Conservation (phyloP, 805 yeast species). For the Starmerella sp. region DNA sequence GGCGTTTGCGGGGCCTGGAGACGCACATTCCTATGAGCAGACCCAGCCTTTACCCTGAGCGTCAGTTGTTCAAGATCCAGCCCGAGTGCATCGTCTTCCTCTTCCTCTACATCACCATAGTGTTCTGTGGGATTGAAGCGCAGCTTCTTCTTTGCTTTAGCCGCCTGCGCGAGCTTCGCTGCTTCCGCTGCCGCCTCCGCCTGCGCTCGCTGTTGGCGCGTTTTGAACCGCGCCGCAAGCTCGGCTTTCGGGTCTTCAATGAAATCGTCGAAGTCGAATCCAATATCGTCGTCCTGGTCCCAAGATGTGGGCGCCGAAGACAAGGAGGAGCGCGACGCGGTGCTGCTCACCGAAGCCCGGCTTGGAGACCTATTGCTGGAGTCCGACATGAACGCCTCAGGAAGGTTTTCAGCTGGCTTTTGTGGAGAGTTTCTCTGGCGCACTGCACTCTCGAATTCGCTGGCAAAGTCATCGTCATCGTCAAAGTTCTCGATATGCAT, state of each 20-base stretch:
- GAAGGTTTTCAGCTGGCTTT: slow-evolving; percentile 3
- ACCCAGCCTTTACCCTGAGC: slow-evolving; percentile 14
- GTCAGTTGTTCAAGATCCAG: slow-evolving; percentile 19
- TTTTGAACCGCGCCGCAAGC: slow-evolving; percentile 12
- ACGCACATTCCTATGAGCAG: slow-evolving; percentile 21
- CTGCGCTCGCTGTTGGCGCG: slow-evolving; percentile 16
- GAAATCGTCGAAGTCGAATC: slow-evolving; percentile 11
- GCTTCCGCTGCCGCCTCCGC: slow-evolving; percentile 15
- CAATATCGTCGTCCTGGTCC: slow-evolving; percentile 20
- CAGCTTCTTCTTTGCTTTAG: not conserved
- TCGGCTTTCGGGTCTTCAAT: slow-evolving; percentile 2
- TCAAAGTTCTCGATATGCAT: not conserved
- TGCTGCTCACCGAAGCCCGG: slow-evolving; percentile 18
- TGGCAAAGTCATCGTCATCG: slow-evolving; percentile 8
- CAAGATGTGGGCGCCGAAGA: slow-evolving; percentile 18
- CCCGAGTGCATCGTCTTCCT: slow-evolving; percentile 19
- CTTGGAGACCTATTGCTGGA: slow-evolving; percentile 19
- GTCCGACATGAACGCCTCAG: slow-evolving; percentile 14
- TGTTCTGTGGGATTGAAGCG: not conserved
- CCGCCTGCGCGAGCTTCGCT: not conserved
- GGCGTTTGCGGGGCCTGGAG: slow-evolving; percentile 12
- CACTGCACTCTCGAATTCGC: slow-evolving; percentile 14
- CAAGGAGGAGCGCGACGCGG: slow-evolving; percentile 11
- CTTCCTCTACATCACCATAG: not conserved
- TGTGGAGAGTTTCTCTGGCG: not conserved